These are phyloP conservation scores for Penicilliopsis zonata DNA, from an alignment of 495 filamentous ascomycete genomes.

Conservation along the genomic window DNA sequence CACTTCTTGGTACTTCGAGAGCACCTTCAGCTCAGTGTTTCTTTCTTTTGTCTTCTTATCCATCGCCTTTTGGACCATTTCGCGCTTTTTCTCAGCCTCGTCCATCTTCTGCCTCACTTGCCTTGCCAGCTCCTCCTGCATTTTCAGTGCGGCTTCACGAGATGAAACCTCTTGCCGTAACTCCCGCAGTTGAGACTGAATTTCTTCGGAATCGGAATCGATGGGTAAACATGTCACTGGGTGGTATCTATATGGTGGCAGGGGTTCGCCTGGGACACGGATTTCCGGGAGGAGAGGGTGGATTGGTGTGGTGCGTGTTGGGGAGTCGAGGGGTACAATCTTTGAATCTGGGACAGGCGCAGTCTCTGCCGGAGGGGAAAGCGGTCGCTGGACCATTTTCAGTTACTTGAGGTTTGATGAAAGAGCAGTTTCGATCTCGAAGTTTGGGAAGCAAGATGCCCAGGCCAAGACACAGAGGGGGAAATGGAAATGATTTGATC, in stretches of 20 bases:
- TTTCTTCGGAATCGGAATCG: conserved; percentile 8
- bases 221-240: conserved; percentile 29
- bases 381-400: conserved; percentile 15
- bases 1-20: conserved; percentile 32
- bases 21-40: conserved; percentile 33
- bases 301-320: conserved; percentile 28
- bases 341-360: conserved; percentile 5
- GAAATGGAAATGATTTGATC: no score
- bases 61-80: conserved; percentile 28
- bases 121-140: conserved; percentile 25
- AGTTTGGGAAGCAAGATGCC: background rate
- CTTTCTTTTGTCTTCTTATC: conserved; percentile 35
- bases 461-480: no score
- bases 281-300: conserved; percentile 29
- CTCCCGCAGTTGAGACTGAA: conserved; percentile 23
- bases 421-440: background rate
- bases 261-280: conserved; percentile 20
- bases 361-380: conserved; percentile 23
- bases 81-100: conserved; percentile 25
- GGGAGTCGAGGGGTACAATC: conserved; percentile 20
- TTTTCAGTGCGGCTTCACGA: conserved; percentile 24
- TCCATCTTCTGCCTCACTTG: conserved; percentile 29
- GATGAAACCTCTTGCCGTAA: conserved; percentile 27
- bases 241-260: conserved; percentile 22
- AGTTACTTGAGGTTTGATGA: background rate